A percentile compares a stretch with the other conserved stretches of the same genome.
Conservation (phyloP, 208 protist species). For the Trypanosomatidae sp. region DNA sequence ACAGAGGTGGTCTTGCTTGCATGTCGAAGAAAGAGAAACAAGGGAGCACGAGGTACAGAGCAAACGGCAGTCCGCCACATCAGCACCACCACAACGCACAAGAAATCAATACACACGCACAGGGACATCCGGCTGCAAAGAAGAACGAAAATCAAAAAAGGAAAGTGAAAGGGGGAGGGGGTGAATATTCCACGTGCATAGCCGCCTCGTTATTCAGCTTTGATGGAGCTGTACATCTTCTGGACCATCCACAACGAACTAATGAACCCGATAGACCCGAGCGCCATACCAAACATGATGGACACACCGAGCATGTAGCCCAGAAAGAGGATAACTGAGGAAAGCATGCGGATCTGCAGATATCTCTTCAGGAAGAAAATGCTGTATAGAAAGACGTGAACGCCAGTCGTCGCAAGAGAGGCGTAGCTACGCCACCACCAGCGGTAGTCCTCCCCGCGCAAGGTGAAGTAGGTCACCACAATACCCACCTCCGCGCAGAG, state of each 20-base stretch:
- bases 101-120: not conserved
- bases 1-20: not conserved
- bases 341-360: constrained; percentile 64
- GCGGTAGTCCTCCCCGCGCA: constrained; percentile 95
- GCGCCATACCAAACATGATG: constrained; percentile 50
- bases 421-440: constrained; percentile 98
- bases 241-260: constrained; percentile 69
- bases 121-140: not conserved
- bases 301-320: constrained; percentile 77
- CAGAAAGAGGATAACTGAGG: constrained; percentile 67
- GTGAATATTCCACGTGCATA: not conserved
- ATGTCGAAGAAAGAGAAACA: not conserved
- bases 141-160: not conserved
- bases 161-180: not conserved
- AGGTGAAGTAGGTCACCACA: constrained; percentile 96
- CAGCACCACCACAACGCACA: not conserved
- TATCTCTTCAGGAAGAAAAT: constrained; percentile 87
- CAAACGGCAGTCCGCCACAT: not conserved
- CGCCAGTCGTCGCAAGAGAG: constrained; percentile 60
- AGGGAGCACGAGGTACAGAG: not conserved
- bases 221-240: constrained; percentile 70
- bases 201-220: constrained; percentile 38
- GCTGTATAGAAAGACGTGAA: constrained; percentile 95
- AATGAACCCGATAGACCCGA: constrained; percentile 80
- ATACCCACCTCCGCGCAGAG: constrained; percentile 97